Conservation (phyloP, 2,329 filamentous ascomycete genomes). For the Ophiostoma triangulosporum region DNA sequence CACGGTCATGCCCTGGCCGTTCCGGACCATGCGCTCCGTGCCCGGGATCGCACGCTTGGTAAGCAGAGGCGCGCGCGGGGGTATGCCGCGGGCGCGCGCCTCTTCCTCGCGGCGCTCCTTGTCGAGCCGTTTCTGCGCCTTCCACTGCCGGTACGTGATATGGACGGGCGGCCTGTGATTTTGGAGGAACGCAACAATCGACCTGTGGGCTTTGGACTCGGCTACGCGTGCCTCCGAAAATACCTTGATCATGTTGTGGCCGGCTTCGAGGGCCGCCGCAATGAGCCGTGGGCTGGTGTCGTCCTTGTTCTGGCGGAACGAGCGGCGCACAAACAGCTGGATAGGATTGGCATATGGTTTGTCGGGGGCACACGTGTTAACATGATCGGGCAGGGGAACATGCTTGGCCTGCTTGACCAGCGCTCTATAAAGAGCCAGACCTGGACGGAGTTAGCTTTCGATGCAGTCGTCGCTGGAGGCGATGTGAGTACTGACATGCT, state of each 20-base stretch:
- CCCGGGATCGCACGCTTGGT: conserved; percentile 14
- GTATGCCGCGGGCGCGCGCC: conserved; percentile 12
- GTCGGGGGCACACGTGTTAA: conserved; percentile 20
- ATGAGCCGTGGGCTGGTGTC: conserved; percentile 48
- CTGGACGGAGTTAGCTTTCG: conserved; percentile 22
- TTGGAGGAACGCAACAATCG: conserved; percentile 29
- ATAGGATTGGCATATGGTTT: conserved; percentile 29
- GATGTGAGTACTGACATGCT: conserved; percentile 27
- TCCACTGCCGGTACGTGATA: not conserved
- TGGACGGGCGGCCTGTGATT: not conserved
- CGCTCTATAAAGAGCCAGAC: conserved; percentile 58
- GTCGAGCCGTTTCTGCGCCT: not conserved
- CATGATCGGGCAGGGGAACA: conserved; percentile 38
- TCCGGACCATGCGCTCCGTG: conserved; percentile 11
- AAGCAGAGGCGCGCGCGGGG: conserved; percentile 14
- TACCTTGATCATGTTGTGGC: conserved; percentile 36
- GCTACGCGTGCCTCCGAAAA: conserved; percentile 25
- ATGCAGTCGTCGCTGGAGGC: not conserved
- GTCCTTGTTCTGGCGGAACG: conserved; percentile 46
- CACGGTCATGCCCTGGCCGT: not conserved
- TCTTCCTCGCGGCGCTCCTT: not conserved
- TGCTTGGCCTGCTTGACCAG: conserved; percentile 45
- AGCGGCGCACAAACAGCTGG: conserved; percentile 42
- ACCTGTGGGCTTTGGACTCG: conserved; percentile 26
- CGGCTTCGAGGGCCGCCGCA: conserved; percentile 47